A percentile compares a stretch with the other conserved stretches of the same genome.
Conservation (phyloP, 83 land plant genomes). For the Thuja plicata region DNA sequence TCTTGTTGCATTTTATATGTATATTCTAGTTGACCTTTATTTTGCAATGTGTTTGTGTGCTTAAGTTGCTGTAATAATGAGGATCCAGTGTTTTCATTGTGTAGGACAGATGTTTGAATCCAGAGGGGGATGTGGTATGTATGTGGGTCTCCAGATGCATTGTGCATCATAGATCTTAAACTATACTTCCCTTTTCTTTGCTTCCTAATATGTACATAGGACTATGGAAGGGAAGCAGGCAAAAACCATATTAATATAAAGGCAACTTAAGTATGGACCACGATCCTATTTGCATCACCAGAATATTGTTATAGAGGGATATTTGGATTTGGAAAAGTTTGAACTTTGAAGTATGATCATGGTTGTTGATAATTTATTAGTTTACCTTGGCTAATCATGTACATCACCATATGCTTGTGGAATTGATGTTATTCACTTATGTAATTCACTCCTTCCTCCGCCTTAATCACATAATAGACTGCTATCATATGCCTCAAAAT, state of each 20-base stretch:
- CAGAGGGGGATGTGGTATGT: too few species aligned
- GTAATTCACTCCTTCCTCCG: background rate
- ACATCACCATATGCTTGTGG: background rate
- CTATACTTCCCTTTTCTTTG: background rate
- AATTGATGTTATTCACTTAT: background rate
- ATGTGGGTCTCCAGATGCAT: too few species aligned
- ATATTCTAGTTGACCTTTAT: background rate
- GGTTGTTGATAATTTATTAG: background rate
- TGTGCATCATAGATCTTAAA: too few species aligned
- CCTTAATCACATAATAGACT: background rate
- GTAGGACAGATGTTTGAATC: too few species aligned
- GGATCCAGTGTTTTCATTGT: too few species aligned
- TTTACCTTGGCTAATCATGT: background rate
- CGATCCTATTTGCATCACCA: background rate
- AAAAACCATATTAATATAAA: background rate
- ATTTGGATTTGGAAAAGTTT: background rate
- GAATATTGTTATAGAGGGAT: background rate
- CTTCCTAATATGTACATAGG: background rate
- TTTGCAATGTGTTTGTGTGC: background rate
- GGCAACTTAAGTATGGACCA: background rate
- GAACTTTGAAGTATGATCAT: background rate
- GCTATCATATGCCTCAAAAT: background rate
- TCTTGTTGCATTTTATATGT: background rate
- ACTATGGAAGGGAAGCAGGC: background rate
- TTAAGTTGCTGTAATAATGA: background rate